Base-by-base conservation (phyloP, 1,139 yeast species). In the Debaryomyces udenii region DNA sequence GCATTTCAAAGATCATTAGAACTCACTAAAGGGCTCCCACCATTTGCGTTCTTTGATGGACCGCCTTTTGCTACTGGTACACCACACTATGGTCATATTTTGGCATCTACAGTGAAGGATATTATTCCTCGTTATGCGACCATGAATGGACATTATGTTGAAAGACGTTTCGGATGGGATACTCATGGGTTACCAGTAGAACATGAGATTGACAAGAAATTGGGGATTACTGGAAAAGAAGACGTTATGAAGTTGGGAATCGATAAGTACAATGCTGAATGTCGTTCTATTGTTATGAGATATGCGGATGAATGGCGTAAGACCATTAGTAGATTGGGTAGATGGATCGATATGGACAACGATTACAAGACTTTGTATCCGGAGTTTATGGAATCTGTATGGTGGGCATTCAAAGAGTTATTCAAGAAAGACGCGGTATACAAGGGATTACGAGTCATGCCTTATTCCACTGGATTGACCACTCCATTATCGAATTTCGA, bases 51-150 rank as follows among this genome's bases (percentile, higher is more conserved):
- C 64, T 94, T 88, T 61, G 99, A 93, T 67, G 99, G 99, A 26
- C 99, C 99, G 9, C 99, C 99, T 52, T 93, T 93, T 66, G 99
- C 99, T 44, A 93, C 99, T 4, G 98, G 99, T 61, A 88, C 97
- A 29, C 99, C 99, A 35, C 99, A 93, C 64, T 94, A 93, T 63
- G 99, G 99, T 47, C 99, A 93, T 62, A 85, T 93, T 59, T 75
- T 94, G 64, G 94, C 98, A 3, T 91, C 98, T 30, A 93, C 99
- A 43, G 88, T 90, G 55, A 93, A 91, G 75, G 99, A 93, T 71
- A 88, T 93, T 52, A 91, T 93, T 45, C 99, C 99, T 43, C 82
- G 99, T 63, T 93, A 90, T 62, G 98, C 99, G 43, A 87, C 96
- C 51, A 93, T 93, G 98, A 91, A 87, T 53, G 99, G 99, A 13